Conservation (phyloP, 768 basidiomycete genomes). For the Amanita rubescens region DNA sequence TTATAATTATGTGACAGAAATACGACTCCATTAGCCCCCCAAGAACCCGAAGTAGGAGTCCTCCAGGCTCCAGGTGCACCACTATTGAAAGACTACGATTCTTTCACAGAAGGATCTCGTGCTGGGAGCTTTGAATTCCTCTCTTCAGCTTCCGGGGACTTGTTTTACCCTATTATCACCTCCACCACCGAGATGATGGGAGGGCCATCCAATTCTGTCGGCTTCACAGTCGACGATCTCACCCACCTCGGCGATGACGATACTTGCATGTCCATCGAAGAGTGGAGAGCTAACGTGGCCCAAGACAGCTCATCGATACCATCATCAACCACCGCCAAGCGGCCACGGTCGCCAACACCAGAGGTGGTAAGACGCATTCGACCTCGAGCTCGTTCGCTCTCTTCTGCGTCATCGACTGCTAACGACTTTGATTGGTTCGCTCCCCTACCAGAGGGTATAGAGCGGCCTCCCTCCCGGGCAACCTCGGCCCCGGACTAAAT, state of each 20-base stretch:
- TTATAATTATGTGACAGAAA: constrained; percentile 10
- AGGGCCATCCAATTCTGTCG: constrained; percentile 3
- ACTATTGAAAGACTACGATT: constrained; percentile 46
- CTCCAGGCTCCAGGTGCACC: constrained; percentile 37
- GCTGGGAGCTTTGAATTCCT: constrained; percentile 45
- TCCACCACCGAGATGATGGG: not conserved
- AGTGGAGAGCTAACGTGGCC: constrained; percentile 38
- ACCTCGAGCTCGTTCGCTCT: constrained; percentile 11
- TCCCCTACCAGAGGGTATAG: constrained; percentile 1
- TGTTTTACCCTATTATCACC: not conserved
- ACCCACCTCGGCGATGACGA: constrained; percentile 11
- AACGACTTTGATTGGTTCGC: constrained; percentile 8
- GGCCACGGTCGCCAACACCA: constrained; percentile 31
- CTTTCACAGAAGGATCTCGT: constrained; percentile 53
- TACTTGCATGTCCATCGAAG: constrained; percentile 25
- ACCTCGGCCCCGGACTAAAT: constrained; percentile 4
- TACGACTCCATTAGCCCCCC: constrained; percentile 11
- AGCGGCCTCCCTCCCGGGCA: constrained; percentile 6
- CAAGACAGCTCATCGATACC: constrained; percentile 10
- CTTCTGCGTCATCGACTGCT: constrained; percentile 6
- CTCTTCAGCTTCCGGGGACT: constrained; percentile 21
- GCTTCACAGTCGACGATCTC: constrained; percentile 2
- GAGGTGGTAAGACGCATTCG: constrained; percentile 15
- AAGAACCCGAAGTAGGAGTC: constrained; percentile 17
- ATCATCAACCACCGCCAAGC: constrained; percentile 23